A percentile compares a stretch with the other conserved stretches of the same genome.
Evolutionary conservation across 108 stramenopile species (phyloP).

Genomic region (Phaeodactylum tricornutum): DNA sequence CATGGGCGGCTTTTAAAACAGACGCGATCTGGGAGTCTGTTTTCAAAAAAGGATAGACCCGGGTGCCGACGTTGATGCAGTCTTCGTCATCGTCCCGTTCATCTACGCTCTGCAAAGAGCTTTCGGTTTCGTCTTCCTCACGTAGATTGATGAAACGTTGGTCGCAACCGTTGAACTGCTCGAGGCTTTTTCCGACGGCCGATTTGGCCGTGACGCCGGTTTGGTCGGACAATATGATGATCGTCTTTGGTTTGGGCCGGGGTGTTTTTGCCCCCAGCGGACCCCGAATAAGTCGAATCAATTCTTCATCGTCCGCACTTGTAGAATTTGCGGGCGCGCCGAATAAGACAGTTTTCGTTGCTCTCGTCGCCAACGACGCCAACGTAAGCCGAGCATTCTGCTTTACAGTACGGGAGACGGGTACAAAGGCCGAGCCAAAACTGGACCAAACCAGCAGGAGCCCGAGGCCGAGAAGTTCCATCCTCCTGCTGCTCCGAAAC

Average conservation of each 20-base stretch:
- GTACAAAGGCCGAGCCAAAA: too few relatives aligned
- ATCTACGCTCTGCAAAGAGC: background rate
- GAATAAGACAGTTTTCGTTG: too few relatives aligned
- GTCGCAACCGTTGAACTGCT: conserved; percentile 29
- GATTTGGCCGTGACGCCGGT: conserved; percentile 27
- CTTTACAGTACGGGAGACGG: too few relatives aligned
- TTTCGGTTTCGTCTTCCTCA: conserved; percentile 1
- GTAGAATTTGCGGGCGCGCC: too few relatives aligned
- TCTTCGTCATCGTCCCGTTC: conserved; percentile 6
- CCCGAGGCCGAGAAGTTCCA: too few relatives aligned
- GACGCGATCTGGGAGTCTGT: conserved; percentile 7
- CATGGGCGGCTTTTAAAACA: conserved; percentile 19
- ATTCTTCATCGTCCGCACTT: conserved; percentile 1
- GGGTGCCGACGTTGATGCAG: background rate
- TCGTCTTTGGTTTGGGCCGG: background rate
- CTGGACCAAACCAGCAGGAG: too few relatives aligned
- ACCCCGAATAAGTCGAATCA: conserved; percentile 1
- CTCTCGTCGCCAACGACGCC: too few relatives aligned
- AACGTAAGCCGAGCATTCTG: too few relatives aligned
- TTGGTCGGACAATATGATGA: conserved; percentile 25
- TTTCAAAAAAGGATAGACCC: conserved; percentile 12
- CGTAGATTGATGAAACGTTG: background rate
- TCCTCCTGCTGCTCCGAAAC: too few relatives aligned
- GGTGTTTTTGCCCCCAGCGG: background rate
- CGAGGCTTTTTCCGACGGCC: conserved; percentile 16